Base-by-base conservation (phyloP, 2,329 filamentous ascomycete genomes). In the Apiospora phragmitis region DNA sequence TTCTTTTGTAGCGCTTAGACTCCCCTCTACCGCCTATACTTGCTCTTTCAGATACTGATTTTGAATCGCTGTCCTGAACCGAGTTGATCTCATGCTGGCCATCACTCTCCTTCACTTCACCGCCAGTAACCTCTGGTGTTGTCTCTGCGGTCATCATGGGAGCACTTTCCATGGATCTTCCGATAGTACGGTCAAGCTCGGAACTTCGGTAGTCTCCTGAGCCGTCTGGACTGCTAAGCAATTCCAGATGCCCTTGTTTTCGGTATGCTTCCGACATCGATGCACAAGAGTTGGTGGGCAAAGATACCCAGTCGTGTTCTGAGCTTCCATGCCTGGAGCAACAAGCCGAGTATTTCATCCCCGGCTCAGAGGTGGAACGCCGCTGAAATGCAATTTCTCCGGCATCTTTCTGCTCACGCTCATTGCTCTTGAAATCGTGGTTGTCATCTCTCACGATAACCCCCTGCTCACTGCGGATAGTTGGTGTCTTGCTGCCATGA, bases 401-500 rank as follows among this genome's bases (percentile, higher is more conserved):
- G 72, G 26, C 55, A n/a, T 38, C 55, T 14, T n/a, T 14, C 18
- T n/a, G 18, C 55, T 62, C 55, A 16, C 21, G 21, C 32, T 38
- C 55, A n/a, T 32, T 29, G 29, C 55, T 14, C 4, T 62, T 38
- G 9, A n/a, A 62, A 62, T 62, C 55, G 5, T 24, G 32, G 8
- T 2, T 38, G 9, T 62, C 77, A 43, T 77, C 75, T 69, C 75
- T 74, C 68, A 79, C 68, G 65, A 80, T 79, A 4, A 80, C 73
- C 4, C 77, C 78, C 70, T 79, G 76, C 62, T 80, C 78, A 51
- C 78, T 80, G 68, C 74, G 75, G 69, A 80, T 79, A 32, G 78
- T 78, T 18, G 76, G 76, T 26, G 75, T 71, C 18, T 69, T 70
- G 26, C 74, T 74, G n/a, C 72, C 74, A 69, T 76, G 73, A 11